phyloP scores from a whole-genome alignment of 2,329 filamentous ascomycete genomes.

The Hymenoscyphus scutula region DNA sequence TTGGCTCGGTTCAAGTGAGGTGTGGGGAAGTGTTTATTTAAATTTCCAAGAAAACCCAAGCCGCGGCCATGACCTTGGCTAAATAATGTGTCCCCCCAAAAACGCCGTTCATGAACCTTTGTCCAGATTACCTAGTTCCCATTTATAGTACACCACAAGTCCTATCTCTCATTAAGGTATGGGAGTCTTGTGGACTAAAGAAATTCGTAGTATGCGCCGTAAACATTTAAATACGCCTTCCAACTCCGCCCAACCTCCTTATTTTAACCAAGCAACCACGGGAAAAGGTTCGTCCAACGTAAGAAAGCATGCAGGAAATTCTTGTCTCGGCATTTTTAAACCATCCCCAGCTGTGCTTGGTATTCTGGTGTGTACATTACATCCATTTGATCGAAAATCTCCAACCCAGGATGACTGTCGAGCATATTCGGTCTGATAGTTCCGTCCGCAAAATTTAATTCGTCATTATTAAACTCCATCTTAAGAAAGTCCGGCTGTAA shows the following conservation, averaged over 20 bases:
- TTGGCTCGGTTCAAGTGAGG: background rate
- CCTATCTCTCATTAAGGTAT: background rate
- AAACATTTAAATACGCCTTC: background rate
- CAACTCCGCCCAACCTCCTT: background rate
- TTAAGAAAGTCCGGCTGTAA: slow-evolving; percentile 22
- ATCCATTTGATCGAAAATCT: slow-evolving; percentile 22
- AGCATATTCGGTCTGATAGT: slow-evolving; percentile 28
- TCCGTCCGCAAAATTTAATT: slow-evolving; percentile 22
- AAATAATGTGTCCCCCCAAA: background rate
- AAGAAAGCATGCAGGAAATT: background rate
- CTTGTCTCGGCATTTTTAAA: background rate
- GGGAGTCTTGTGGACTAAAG: background rate
- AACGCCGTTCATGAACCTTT: background rate
- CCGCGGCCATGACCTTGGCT: background rate
- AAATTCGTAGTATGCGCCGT: background rate
- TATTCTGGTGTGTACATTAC: slow-evolving; percentile 19
- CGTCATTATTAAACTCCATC: slow-evolving; percentile 26
- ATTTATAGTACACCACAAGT: background rate
- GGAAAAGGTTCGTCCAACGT: background rate
- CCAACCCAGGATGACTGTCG: slow-evolving; percentile 21
- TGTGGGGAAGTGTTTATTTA: background rate
- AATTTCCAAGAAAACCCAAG: slow-evolving; percentile 3
- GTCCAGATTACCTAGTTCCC: background rate
- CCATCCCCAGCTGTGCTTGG: slow-evolving; percentile 19
- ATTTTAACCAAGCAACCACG: background rate